Base-by-base conservation (phyloP, 1,284 basidiomycete genomes). In the Phenoliferia sp. region DNA sequence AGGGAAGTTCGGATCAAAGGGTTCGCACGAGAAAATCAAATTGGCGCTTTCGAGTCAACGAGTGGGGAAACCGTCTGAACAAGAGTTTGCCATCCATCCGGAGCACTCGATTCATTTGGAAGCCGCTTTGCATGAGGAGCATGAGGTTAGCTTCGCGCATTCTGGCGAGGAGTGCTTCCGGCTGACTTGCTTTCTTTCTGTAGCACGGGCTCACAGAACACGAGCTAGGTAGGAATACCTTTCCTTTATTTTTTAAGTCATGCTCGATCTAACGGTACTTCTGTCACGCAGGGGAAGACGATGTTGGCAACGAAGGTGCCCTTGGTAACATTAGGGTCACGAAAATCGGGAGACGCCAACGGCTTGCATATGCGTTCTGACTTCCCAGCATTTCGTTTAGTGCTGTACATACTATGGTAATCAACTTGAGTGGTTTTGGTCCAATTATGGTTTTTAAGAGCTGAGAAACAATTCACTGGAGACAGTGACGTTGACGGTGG, bases 301-400 rank as follows among this genome's bases (percentile, higher is more conserved):
- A 58, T 33, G 62, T 35, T 29, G 62, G 62, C 0, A 52, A 55
- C 17, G 62, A 59, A 48, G 62, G 39, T 4, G 62, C 54, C 29
- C n/a, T 63, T 31, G 62, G 62, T 0, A 9, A 58, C 26, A 16
- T 63, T 15, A 26, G 31, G 31, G 62, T 63, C 3, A 59, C 39
- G 22, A 63, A 48, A 44, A 5, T 63, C 31, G 39, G 39, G 29
- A 31, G n/a, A 44, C 3, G 36, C 44, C 62, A 59, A 34, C 29
- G 57, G 31, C 33, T 64, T n/a, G 62, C 62, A 26, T 64, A 59
- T 17, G 44, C 56, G 26, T 59, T 64, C 26, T 64, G n/a, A 50
- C 9, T 44, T 44, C n/a, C n/a, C n/a, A n/a, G n/a, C n/a, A n/a
- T n/a, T n/a, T n/a, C n/a, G n/a, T n/a, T n/a, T n/a, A n/a, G n/a